phyloP scores from a whole-genome alignment of 2,329 filamentous ascomycete species.

The Colletotrichum sp. region DNA sequence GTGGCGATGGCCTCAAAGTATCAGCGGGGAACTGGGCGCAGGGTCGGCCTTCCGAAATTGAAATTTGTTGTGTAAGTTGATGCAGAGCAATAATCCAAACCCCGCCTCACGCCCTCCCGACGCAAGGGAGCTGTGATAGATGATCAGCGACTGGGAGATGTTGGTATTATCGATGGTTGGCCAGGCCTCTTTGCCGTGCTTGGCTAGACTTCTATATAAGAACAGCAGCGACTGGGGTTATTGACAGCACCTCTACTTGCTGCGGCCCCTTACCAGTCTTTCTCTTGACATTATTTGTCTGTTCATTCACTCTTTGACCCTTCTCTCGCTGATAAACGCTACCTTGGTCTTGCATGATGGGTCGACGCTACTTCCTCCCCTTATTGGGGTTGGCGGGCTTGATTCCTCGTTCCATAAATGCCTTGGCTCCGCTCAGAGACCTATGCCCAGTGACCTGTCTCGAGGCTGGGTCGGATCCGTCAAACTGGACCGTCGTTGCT shows the following conservation, averaged over 20 bases:
- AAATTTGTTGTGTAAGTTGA: background rate
- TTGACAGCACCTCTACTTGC: background rate
- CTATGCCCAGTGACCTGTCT: constrained; percentile 7
- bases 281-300: background rate
- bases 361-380: background rate
- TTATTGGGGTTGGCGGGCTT: background rate
- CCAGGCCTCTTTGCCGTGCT: background rate
- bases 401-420: background rate
- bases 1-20: background rate
- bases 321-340: background rate
- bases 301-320: background rate
- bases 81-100: background rate
- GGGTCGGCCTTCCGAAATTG: background rate
- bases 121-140: background rate
- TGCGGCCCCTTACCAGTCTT: background rate
- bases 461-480: background rate
- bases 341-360: background rate
- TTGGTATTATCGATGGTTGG: background rate
- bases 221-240: background rate
- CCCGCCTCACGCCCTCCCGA: too few species aligned
- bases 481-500: constrained; percentile 12
- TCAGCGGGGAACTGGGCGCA: background rate
- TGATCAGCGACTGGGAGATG: background rate
- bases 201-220: background rate
- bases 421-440: background rate